A percentile compares a stretch with the other conserved stretches of the same genome.
Evolutionary conservation across 2,329 filamentous ascomycete genomes (phyloP).

Genomic region (Venturia asperata): DNA sequence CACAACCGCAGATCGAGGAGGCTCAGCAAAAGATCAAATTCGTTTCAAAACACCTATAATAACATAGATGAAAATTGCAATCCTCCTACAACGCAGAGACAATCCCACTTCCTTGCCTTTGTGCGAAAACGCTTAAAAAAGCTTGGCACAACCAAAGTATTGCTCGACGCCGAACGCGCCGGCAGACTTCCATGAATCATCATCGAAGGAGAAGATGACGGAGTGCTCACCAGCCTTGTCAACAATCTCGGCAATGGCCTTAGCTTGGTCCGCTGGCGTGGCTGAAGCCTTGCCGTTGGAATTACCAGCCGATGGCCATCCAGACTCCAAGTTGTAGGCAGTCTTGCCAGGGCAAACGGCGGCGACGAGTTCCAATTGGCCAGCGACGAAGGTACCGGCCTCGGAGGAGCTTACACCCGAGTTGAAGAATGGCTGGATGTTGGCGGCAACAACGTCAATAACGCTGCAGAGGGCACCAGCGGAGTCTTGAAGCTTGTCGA

Average conservation of each 20-base stretch:
- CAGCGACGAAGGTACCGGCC: constrained; percentile 69
- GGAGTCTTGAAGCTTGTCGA: constrained; percentile 65
- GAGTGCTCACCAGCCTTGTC: constrained; percentile 57
- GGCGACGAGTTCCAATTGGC: constrained; percentile 65
- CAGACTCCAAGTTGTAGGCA: constrained; percentile 79
- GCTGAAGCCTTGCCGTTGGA: constrained; percentile 69
- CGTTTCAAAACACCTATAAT: constrained; percentile 1
- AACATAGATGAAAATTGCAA: not conserved
- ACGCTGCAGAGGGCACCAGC: constrained; percentile 58
- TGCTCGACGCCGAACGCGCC: constrained; percentile 69
- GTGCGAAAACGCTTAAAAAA: constrained; percentile 7
- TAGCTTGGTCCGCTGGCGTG: constrained; percentile 57
- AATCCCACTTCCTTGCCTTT: not conserved
- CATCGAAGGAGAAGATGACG: constrained; percentile 72
- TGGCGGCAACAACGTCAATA: constrained; percentile 74
- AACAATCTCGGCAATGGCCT: constrained; percentile 66
- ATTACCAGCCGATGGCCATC: constrained; percentile 69
- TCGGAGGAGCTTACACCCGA: constrained; percentile 51
- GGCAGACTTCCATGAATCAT: constrained; percentile 75
- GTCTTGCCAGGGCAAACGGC: constrained; percentile 63
- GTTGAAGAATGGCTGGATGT: constrained; percentile 96
- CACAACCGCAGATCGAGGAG: not conserved
- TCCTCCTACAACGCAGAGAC: not conserved
- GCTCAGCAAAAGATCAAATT: not conserved
- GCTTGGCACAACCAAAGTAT: constrained; percentile 62